Evolutionary conservation across 108 stramenopile genomes (phyloP).

Genomic region (Fragilaria radians): DNA sequence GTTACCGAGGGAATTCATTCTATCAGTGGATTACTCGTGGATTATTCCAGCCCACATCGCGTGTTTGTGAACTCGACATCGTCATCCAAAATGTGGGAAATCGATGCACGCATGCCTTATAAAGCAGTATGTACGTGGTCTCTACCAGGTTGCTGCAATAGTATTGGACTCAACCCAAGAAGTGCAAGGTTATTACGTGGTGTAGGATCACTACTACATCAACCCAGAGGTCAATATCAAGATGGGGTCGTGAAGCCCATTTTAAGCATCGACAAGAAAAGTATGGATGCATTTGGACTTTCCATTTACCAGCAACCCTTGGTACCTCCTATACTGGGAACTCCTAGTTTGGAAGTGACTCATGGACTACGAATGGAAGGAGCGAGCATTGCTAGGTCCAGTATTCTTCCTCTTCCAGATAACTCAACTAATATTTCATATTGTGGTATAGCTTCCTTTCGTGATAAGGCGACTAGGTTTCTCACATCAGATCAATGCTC

Average conservation of each 20-base stretch:
- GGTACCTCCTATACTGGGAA: constrained; percentile 39
- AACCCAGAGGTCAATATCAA: constrained; percentile 10
- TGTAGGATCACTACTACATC: constrained; percentile 1
- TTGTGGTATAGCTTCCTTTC: constrained; percentile 47
- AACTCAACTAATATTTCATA: constrained; percentile 32
- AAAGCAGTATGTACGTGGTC: constrained; percentile 51
- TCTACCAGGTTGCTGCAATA: constrained; percentile 32
- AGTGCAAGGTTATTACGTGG: background rate
- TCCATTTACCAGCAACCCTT: constrained; percentile 47
- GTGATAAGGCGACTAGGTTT: constrained; percentile 1
- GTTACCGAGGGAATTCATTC: constrained; percentile 62
- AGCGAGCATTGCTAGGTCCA: constrained; percentile 45
- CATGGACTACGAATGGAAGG: constrained; percentile 20
- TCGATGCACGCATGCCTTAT: constrained; percentile 62
- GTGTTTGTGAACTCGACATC: constrained; percentile 60
- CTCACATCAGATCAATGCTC: background rate
- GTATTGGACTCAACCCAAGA: constrained; percentile 7
- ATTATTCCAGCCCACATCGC: constrained; percentile 28
- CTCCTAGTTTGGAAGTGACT: constrained; percentile 45
- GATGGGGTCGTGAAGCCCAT: constrained; percentile 17
- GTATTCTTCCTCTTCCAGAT: constrained; percentile 47
- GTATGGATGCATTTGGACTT: constrained; percentile 30
- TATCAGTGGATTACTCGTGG: constrained; percentile 44
- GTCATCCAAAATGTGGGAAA: constrained; percentile 64
- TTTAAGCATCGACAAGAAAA: constrained; percentile 44